phyloP scores from a whole-genome alignment of 257 asterid genomes.

The Forsythia viridissima region DNA sequence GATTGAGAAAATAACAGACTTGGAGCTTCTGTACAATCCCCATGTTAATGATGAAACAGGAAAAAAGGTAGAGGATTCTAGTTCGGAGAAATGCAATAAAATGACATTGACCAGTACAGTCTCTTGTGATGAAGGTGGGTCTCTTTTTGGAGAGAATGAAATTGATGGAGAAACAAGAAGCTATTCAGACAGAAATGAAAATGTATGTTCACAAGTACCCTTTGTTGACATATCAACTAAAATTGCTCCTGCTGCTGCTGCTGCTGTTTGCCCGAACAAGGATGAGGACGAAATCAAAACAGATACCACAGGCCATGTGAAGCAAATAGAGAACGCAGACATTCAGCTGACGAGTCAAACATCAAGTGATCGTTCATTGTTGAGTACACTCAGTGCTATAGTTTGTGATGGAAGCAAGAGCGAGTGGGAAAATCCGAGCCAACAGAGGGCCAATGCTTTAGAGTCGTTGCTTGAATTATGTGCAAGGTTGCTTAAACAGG shows the following conservation, averaged over 20 bases:
- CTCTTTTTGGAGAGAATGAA: conserved; percentile 4
- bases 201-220: conserved; percentile 15
- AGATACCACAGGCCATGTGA: conserved; percentile 4
- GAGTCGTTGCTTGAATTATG: conserved; percentile 93
- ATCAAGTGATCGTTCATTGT: conserved; percentile 24
- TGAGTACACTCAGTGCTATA: conserved; percentile 32
- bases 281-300: conserved; percentile 32
- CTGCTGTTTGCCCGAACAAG: conserved; percentile 4
- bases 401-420: conserved; percentile 31
- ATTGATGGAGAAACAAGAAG: conserved; percentile 42
- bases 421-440: conserved; percentile 43
- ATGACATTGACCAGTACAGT: neutral
- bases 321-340: conserved; percentile 34
- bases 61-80: conserved; percentile 27
- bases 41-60: conserved; percentile 21
- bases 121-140: neutral
- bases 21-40: neutral
- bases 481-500: conserved; percentile 78
- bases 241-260: neutral
- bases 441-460: conserved; percentile 80
- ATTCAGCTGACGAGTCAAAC: conserved; percentile 24
- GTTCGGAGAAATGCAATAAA: conserved; percentile 19
- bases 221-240: conserved; percentile 10
- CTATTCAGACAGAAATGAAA: conserved; percentile 28
- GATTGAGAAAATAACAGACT: neutral